Evolutionary conservation across 768 basidiomycete species (phyloP).

Genomic region (Baorangia bicolor): DNA sequence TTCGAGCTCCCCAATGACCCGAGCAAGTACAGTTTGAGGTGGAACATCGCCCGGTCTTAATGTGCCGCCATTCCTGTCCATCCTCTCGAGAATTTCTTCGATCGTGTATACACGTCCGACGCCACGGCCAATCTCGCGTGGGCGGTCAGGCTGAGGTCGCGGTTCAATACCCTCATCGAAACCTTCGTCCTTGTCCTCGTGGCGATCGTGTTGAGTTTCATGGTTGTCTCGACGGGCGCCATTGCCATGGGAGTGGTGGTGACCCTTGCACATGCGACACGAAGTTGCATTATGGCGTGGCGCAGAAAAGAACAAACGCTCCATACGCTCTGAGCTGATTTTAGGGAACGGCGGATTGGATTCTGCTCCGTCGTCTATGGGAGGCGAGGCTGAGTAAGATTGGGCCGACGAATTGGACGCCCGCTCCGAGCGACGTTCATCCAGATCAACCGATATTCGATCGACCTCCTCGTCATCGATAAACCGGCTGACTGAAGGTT

Average conservation of each 20-base stretch:
- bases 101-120: slow-evolving; percentile 12
- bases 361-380: slow-evolving; percentile 12
- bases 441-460: slow-evolving; percentile 63
- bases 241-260: slow-evolving; percentile 45
- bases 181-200: slow-evolving; percentile 15
- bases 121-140: slow-evolving; percentile 1
- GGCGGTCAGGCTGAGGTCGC: neutral
- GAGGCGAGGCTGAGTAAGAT: slow-evolving; percentile 5
- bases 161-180: slow-evolving; percentile 13
- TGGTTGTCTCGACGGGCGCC: slow-evolving; percentile 36
- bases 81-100: slow-evolving; percentile 27
- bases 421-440: slow-evolving; percentile 60
- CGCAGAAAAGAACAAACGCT: slow-evolving; percentile 78
- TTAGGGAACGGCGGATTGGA: slow-evolving; percentile 66
- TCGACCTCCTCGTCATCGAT: slow-evolving; percentile 59
- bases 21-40: slow-evolving; percentile 82
- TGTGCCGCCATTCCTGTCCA: slow-evolving; percentile 25
- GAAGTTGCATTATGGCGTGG: slow-evolving; percentile 73
- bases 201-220: neutral
- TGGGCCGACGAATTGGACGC: slow-evolving; percentile 31
- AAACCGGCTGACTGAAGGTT: slow-evolving; percentile 34
- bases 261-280: slow-evolving; percentile 60
- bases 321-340: slow-evolving; percentile 75
- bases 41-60: slow-evolving; percentile 47
- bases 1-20: slow-evolving; percentile 85